These are phyloP conservation scores for Periconia macrospinosa DNA, from an alignment of 2,329 filamentous ascomycete genomes.

Conservation along the genomic window DNA sequence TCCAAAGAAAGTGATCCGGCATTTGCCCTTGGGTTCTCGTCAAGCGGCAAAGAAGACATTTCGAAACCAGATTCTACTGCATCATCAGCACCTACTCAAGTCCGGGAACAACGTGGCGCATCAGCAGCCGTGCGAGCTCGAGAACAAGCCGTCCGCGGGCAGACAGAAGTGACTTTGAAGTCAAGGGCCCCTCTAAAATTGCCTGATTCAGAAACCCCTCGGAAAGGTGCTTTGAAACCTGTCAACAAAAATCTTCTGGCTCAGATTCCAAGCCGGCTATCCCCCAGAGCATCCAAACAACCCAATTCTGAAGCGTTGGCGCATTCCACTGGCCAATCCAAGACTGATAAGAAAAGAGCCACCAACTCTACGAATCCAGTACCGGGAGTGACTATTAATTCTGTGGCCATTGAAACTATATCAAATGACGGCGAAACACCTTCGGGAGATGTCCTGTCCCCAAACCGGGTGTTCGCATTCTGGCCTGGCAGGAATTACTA, in stretches of 20 bases:
- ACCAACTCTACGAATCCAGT: slow-evolving; percentile 15
- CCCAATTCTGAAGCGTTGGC: slow-evolving; percentile 7
- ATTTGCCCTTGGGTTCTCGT: slow-evolving; percentile 13
- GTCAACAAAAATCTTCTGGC: slow-evolving; percentile 27
- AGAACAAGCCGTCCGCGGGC: slow-evolving; percentile 19
- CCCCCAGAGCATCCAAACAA: slow-evolving; percentile 7
- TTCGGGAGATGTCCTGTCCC: slow-evolving; percentile 38
- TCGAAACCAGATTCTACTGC: slow-evolving; percentile 22
- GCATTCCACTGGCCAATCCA: slow-evolving; percentile 1
- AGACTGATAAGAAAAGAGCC: slow-evolving; percentile 16
- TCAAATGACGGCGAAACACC: slow-evolving; percentile 19
- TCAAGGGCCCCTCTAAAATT: slow-evolving; percentile 16
- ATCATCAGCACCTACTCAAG: slow-evolving; percentile 23
- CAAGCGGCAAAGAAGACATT: slow-evolving; percentile 14
- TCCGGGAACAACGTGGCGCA: slow-evolving; percentile 40
- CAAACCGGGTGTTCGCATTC: slow-evolving; percentile 59
- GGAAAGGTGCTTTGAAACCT: slow-evolving; percentile 31
- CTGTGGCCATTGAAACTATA: slow-evolving; percentile 2
- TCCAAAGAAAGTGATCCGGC: slow-evolving; percentile 14
- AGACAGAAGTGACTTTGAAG: slow-evolving; percentile 26
- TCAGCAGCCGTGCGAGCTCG: slow-evolving; percentile 28
- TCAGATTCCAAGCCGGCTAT: slow-evolving; percentile 21
- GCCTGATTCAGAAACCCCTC: slow-evolving; percentile 18
- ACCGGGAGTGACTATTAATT: slow-evolving; percentile 10
- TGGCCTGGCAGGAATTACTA: slow-evolving; percentile 63